Evolutionary conservation across 2,329 filamentous ascomycete genomes (phyloP).

Genomic region (Aspergillus terreus): DNA sequence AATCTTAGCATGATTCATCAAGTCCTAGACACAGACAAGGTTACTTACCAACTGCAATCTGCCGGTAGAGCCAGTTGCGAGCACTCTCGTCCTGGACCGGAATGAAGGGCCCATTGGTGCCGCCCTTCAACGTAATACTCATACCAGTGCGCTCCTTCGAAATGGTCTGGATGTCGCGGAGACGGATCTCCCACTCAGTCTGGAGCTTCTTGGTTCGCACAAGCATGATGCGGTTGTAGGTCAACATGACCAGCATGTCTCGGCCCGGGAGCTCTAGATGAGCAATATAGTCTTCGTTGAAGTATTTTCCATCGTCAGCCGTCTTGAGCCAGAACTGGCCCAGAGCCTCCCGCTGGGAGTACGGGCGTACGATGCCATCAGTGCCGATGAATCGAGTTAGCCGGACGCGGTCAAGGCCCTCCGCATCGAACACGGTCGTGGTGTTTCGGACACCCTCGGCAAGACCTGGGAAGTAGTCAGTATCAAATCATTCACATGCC

Average conservation of each 20-base stretch:
- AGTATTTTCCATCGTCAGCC: slow-evolving; percentile 94
- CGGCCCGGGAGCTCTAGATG: slow-evolving; percentile 88
- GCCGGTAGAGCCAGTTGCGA: slow-evolving; percentile 63
- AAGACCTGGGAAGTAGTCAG: slow-evolving; percentile 53
- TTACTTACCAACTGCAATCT: slow-evolving; percentile 56
- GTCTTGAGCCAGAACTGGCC: slow-evolving; percentile 99
- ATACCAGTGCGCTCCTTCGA: slow-evolving; percentile 94
- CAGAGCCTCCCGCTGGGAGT: slow-evolving; percentile 89
- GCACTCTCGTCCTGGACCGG: slow-evolving; percentile 84
- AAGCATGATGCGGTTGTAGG: slow-evolving; percentile 81
- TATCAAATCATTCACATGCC: neutral
- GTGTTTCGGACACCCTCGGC: slow-evolving; percentile 98
- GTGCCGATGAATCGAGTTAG: slow-evolving; percentile 85
- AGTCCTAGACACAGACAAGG: neutral
- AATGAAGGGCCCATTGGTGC: slow-evolving; percentile 90
- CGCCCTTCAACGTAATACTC: slow-evolving; percentile 81
- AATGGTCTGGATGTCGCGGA: slow-evolving; percentile 96
- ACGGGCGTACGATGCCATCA: slow-evolving; percentile 91
- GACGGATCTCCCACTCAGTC: slow-evolving; percentile 91
- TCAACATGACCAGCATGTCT: slow-evolving; percentile 87
- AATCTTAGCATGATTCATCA: slow-evolving; percentile 9
- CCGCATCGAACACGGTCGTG: slow-evolving; percentile 93
- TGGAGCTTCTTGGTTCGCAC: slow-evolving; percentile 80
- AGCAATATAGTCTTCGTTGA: slow-evolving; percentile 95
- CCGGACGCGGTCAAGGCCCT: slow-evolving; percentile 91